Evolutionary conservation across 1,139 yeast species (phyloP).

Genomic region (Blastobotrys ciferrii): DNA sequence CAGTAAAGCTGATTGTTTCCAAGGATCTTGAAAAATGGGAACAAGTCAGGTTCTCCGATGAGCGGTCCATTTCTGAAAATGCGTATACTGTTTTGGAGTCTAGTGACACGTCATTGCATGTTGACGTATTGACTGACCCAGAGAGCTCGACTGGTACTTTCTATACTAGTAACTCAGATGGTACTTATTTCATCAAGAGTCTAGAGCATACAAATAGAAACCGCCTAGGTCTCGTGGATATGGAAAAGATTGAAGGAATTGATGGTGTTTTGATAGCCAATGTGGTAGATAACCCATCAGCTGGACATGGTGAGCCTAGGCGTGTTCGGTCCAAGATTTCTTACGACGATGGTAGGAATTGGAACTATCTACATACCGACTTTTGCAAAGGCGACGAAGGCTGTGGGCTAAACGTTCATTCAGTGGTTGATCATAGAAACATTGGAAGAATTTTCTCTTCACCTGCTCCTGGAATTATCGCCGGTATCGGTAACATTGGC

Average conservation of each 20-base stretch:
- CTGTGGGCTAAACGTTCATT: constrained; percentile 58
- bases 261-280: constrained; percentile 74
- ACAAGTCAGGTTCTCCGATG: constrained; percentile 51
- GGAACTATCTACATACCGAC: constrained; percentile 54
- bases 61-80: constrained; percentile 37
- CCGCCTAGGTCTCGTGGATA: constrained; percentile 40
- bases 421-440: constrained; percentile 52
- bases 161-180: constrained; percentile 62
- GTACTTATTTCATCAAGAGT: constrained; percentile 51
- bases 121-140: constrained; percentile 42
- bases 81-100: constrained; percentile 56
- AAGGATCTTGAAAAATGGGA: constrained; percentile 54
- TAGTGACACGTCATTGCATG: constrained; percentile 52
- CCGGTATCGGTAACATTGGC: constrained; percentile 47
- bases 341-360: constrained; percentile 62
- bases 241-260: constrained; percentile 55
- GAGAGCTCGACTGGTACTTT: constrained; percentile 41
- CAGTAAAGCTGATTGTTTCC: constrained; percentile 52
- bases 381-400: constrained; percentile 40
- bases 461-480: constrained; percentile 69
- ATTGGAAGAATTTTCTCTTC: constrained; percentile 57
- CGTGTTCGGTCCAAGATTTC: constrained; percentile 46
- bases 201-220: constrained; percentile 47
- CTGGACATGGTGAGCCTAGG: constrained; percentile 20
- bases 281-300: constrained; percentile 33